phyloP scores from a whole-genome alignment of 1,284 basidiomycete species.

The Cerrena zonata region DNA sequence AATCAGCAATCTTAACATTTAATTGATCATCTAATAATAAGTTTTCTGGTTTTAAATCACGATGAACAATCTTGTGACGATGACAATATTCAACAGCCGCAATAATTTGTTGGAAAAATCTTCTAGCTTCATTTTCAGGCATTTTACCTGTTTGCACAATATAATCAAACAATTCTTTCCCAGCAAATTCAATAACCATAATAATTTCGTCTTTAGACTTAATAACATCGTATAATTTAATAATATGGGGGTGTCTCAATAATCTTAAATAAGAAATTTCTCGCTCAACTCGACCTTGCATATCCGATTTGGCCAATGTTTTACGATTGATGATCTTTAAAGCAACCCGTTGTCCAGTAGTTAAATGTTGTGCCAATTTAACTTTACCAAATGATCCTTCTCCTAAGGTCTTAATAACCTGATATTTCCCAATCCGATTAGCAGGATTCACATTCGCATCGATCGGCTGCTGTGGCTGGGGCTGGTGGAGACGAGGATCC shows the following conservation, averaged over 20 bases:
- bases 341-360: slow-evolving; percentile 92
- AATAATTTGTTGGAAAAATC: slow-evolving; percentile 97
- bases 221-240: slow-evolving; percentile 72
- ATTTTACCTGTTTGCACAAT: slow-evolving; percentile 86
- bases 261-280: slow-evolving; percentile 95
- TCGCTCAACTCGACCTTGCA: slow-evolving; percentile 86
- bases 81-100: slow-evolving; percentile 94
- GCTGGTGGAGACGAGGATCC: no score
- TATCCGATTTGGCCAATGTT: slow-evolving; percentile 88
- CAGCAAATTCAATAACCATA: slow-evolving; percentile 91
- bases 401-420: slow-evolving; percentile 68
- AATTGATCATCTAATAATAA: slow-evolving; percentile 71
- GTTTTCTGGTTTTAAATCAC: slow-evolving; percentile 94
- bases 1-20: slow-evolving; percentile 93
- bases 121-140: slow-evolving; percentile 76
- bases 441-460: slow-evolving; percentile 36
- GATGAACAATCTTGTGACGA: slow-evolving; percentile 89
- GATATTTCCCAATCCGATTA: slow-evolving; percentile 75
- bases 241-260: slow-evolving; percentile 88
- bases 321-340: slow-evolving; percentile 98
- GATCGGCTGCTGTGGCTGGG: no score
- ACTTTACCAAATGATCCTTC: slow-evolving; percentile 97
- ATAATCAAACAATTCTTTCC: slow-evolving; percentile 92
- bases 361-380: slow-evolving; percentile 93
- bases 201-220: slow-evolving; percentile 85